phyloP scores from a whole-genome alignment of 805 yeast genomes.

The Candida anglica region DNA sequence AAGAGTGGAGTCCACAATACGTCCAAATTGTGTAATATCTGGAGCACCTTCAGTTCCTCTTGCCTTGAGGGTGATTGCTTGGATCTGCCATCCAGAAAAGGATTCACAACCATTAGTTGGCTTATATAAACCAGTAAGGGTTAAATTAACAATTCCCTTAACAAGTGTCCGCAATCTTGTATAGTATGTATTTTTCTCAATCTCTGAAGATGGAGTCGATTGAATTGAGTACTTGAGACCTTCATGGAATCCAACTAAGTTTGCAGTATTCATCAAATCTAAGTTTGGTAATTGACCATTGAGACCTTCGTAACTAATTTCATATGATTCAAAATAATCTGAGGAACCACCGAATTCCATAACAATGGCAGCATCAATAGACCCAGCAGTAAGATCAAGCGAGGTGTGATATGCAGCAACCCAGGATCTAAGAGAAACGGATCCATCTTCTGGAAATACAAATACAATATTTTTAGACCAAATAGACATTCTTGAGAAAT shows the following conservation, averaged over 20 bases:
- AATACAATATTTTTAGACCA: slow-evolving; percentile 95
- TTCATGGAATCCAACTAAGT: slow-evolving; percentile 71
- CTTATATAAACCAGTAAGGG: slow-evolving; percentile 61
- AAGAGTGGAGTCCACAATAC: slow-evolving; percentile 82
- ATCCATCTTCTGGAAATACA: slow-evolving; percentile 74
- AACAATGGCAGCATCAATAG: slow-evolving; percentile 86
- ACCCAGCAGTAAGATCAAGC: slow-evolving; percentile 85
- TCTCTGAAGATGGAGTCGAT: slow-evolving; percentile 43
- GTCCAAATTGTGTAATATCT: slow-evolving; percentile 89
- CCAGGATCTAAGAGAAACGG: slow-evolving; percentile 74
- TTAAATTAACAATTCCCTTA: slow-evolving; percentile 64
- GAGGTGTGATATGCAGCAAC: slow-evolving; percentile 89
- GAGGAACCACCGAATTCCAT: slow-evolving; percentile 66
- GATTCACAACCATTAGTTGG: slow-evolving; percentile 77
- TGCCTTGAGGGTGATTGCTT: slow-evolving; percentile 79
- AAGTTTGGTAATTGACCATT: slow-evolving; percentile 96
- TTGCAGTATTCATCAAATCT: slow-evolving; percentile 81
- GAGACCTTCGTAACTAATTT: slow-evolving; percentile 77
- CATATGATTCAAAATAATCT: slow-evolving; percentile 72
- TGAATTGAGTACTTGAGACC: slow-evolving; percentile 68
- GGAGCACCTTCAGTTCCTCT: slow-evolving; percentile 50
- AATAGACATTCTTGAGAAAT: slow-evolving; percentile 78
- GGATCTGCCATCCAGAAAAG: slow-evolving; percentile 95
- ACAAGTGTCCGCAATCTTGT: slow-evolving; percentile 56
- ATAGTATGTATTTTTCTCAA: slow-evolving; percentile 45